Base-by-base conservation (phyloP, 192 early-diverging fungal species). In the Coemansia sp. region DNA sequence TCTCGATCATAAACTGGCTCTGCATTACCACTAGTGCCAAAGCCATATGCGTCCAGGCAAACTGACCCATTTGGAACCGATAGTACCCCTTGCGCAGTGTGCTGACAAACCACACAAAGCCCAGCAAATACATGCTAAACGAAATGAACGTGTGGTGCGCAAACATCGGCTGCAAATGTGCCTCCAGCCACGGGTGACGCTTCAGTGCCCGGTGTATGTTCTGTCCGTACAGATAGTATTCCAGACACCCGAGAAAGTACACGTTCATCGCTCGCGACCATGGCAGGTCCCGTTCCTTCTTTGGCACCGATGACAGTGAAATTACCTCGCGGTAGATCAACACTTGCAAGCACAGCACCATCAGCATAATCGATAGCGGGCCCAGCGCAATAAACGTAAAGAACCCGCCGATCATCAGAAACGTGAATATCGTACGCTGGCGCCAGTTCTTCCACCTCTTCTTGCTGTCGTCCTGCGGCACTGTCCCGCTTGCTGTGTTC, bases 41-140 rank as follows among this genome's bases (percentile, higher is more conserved):
- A 5, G 92, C 89, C 94, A 98, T 96, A 73, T 98, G 96, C 19
- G 94, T 98, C 94, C 94, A 96, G 27, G 89, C 92, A 75, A 98
- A 98, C 78, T 96, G 94, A 6, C 87, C 83, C 77, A 98, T 93
- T 83, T 98, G 96, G 84, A 94, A 93, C 68, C 90, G 86, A 82
- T 98, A 98, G 74, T 90, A 87, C 8, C 92, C 92, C 76, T 94
- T 95, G 79, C 91, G 91, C 62, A 98, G 83, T 65, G 92, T 96
- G 59, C 91, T 69, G 8, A 98, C 94, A 86, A 98, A 98, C 68
- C 94, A 87, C 25, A 98, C 93, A 55, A 98, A 90, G 2, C 78
- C 78, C 59, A 93, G 78, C 53, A 88, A 72, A 66, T 98, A 98
- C 57, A 97, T 83, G 23, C 85, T 85, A 72, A 96, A 96, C 41